Conservation (phyloP, 805 yeast genomes). For the Ogataea corticis region DNA sequence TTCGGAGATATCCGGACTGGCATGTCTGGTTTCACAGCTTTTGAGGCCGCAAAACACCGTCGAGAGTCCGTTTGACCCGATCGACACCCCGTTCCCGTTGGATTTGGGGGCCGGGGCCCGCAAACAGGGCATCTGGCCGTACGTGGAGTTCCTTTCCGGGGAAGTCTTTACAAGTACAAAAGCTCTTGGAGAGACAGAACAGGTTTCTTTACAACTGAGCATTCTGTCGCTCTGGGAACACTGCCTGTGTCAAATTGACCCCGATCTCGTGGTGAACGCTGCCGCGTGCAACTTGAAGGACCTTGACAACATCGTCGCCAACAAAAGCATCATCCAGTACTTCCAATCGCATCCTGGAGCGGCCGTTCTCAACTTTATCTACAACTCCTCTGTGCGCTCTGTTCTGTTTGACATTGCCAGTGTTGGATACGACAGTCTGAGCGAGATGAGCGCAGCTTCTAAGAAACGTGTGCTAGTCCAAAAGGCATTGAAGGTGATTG, state of each 20-base stretch:
- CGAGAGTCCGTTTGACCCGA: conserved; percentile 39
- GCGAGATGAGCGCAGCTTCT: conserved; percentile 38
- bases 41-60: conserved; percentile 33
- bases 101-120: conserved; percentile 64
- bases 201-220: conserved; percentile 49
- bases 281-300: conserved; percentile 46
- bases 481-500: conserved; percentile 45
- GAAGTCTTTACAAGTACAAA: conserved; percentile 62
- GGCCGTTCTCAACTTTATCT: conserved; percentile 60
- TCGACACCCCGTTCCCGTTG: conserved; percentile 54
- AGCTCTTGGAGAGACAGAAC: conserved; percentile 38
- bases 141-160: conserved; percentile 67
- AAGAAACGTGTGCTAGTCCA: conserved; percentile 39
- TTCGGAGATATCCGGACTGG: conserved; percentile 62
- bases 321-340: conserved; percentile 46
- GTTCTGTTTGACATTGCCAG: conserved; percentile 58
- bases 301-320: conserved; percentile 47
- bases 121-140: conserved; percentile 74
- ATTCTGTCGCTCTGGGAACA: conserved; percentile 53
- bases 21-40: conserved; percentile 46
- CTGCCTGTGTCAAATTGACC: conserved; percentile 52
- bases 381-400: conserved; percentile 55
- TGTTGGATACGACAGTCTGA: conserved; percentile 58
- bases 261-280: conserved; percentile 50
- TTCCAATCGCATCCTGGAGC: conserved; percentile 72